Conservation (phyloP, 139 green algal species). For the Eudorina sp. region DNA sequence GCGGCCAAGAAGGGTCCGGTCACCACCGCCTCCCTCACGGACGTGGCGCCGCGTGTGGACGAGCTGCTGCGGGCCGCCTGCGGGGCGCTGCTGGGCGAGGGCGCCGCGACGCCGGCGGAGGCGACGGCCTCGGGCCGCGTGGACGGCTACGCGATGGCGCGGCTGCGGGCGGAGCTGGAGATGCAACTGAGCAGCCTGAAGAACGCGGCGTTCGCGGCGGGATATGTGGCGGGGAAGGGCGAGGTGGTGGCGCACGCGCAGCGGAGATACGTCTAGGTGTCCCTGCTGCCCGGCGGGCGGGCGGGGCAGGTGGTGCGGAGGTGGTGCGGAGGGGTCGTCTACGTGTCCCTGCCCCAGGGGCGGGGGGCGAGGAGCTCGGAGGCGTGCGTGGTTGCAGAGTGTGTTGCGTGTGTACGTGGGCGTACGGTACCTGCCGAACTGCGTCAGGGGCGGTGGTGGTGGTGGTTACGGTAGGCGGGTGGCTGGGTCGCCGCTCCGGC, state of each 20-base stretch:
- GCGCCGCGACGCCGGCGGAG: neutral
- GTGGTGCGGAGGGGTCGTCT: too few relatives aligned
- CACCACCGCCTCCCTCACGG: slow-evolving; percentile 45
- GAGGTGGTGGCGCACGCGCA: slow-evolving; percentile 65
- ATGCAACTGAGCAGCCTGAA: slow-evolving; percentile 75
- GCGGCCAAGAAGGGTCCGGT: neutral
- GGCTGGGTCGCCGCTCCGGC: too few relatives aligned
- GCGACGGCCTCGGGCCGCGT: neutral
- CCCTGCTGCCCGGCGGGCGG: neutral
- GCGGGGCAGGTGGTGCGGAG: neutral
- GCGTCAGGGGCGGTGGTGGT: too few relatives aligned
- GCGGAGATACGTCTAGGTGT: slow-evolving; percentile 52
- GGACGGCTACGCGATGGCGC: slow-evolving; percentile 59
- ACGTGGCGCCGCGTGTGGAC: slow-evolving; percentile 40
- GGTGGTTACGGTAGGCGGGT: too few relatives aligned
- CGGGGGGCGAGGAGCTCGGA: too few relatives aligned
- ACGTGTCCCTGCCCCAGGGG: too few relatives aligned
- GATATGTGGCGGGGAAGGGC: slow-evolving; percentile 73
- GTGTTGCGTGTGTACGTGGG: too few relatives aligned
- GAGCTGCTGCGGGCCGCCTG: slow-evolving; percentile 53
- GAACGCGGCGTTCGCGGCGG: slow-evolving; percentile 76
- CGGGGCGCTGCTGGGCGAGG: slow-evolving; percentile 31
- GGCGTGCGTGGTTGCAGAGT: too few relatives aligned
- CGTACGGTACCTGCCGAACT: too few relatives aligned
- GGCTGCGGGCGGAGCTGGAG: slow-evolving; percentile 72